Evolutionary conservation across 306 rosid genomes (phyloP).

Genomic region (Ormosia emarginata): DNA sequence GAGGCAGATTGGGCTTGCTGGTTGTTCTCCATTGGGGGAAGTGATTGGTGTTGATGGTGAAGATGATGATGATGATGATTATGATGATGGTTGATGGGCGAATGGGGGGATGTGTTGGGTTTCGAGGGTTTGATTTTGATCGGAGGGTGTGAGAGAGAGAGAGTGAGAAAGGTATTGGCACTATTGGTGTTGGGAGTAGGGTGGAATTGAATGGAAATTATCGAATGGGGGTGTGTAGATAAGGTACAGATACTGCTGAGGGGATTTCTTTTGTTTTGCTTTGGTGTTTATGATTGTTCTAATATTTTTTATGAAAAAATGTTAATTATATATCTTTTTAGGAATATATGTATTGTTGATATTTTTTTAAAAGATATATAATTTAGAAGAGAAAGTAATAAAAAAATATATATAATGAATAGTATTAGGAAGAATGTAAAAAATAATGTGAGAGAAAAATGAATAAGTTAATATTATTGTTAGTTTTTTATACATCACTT

Average conservation of each 20-base stretch:
- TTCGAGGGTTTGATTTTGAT: constrained; percentile 1
- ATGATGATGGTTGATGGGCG: not conserved
- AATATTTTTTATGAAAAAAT: no score
- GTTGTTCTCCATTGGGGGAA: not conserved
- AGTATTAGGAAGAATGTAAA: no score
- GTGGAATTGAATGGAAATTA: not conserved
- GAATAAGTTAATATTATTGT: no score
- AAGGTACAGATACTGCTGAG: not conserved
- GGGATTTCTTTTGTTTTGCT: not conserved
- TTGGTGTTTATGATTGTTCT: no score
- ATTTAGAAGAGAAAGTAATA: no score
- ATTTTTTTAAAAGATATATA: no score
- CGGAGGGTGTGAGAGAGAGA: not conserved
- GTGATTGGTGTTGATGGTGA: no score
- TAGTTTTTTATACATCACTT: no score
- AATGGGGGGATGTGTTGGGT: not conserved
- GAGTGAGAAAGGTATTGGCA: not conserved
- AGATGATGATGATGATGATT: not conserved
- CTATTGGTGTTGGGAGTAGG: not conserved
- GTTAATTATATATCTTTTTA: no score
- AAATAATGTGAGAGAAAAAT: no score
- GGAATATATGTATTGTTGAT: no score
- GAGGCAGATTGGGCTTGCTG: constrained; percentile 34
- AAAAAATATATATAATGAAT: no score
- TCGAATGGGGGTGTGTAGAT: not conserved